Evolutionary conservation across 1,284 basidiomycete species (phyloP), one percentile per base, ranked within the genome.

Genomic region (Rhodotorula sp.): DNA sequence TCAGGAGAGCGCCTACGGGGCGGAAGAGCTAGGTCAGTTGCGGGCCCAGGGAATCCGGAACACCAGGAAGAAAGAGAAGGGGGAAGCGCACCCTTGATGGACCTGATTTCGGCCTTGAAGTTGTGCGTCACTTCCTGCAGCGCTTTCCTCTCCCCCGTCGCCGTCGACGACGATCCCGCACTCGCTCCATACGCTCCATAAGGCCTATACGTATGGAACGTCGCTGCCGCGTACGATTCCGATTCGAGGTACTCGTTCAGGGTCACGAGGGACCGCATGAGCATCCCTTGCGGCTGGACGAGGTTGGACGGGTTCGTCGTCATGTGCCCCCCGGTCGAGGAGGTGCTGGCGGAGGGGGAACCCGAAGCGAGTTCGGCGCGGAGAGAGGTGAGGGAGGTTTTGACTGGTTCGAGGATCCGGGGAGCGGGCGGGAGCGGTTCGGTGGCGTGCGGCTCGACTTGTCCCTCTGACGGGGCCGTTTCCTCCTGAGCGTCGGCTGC

Each of bases 241-340:
- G 57, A 54, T 5, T 72, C 73, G 63, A 75, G 63, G 64, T 66
- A 72, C n/a, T 72, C 68, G 60, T 67, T 70, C 59, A 75, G 65
- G 10, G 65, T 65, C 14, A 65, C 64, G 45, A 75, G 67, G 23
- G 73, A 70, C 8, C 65, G 59, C 49, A 72, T 59, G 38, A 75
- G 65, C 47, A 59, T 68, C 10, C 68, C 68, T 26, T 62, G 58
- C 34, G 72, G 72, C 31, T 62, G 60, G 28, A 72, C 67, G 67
- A 71, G 70, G 66, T 69, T 69, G 5, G 68, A 67, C 47, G 68
- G 65, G 71, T 67, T 67, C 26, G 31, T 21, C 45, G 43, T 16
- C 8, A 43, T 15, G 52, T 50, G 23, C 6, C 18, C 31, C 18
- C 54, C 28, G 21, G 49, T 18, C 16, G 54, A 34, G 5, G 49